Percentiles rank a stretch among this genome's conserved stretches.
These are phyloP conservation scores for Metschnikowia borealis DNA, from an alignment of 805 yeast genomes.

Conservation along the genomic window DNA sequence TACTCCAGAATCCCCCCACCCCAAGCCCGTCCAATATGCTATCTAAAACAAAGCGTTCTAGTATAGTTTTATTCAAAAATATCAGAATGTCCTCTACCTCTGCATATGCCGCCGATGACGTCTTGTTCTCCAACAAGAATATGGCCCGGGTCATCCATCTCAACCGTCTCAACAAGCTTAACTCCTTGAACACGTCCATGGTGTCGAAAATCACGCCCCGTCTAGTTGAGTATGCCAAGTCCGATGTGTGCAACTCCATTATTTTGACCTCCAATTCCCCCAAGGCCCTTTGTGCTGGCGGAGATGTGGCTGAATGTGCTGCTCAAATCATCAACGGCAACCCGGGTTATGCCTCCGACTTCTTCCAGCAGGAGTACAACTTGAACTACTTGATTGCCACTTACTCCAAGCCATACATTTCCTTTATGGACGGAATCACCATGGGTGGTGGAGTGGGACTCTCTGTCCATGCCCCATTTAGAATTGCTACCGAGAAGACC, in stretches of 20 bases:
- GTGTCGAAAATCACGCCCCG: conserved; percentile 67
- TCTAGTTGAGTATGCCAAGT: conserved; percentile 69
- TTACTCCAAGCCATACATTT: conserved; percentile 82
- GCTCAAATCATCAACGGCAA: conserved; percentile 48
- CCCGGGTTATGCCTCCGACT: conserved; percentile 49
- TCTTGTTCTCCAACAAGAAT: conserved; percentile 57
- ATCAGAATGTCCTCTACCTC: conserved; percentile 21
- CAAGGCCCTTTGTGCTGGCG: conserved; percentile 90
- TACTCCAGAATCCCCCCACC: conserved; percentile 10
- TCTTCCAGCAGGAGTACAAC: conserved; percentile 78
- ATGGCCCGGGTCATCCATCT: conserved; percentile 70
- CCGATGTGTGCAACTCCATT: conserved; percentile 58
- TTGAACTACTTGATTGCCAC: conserved; percentile 76
- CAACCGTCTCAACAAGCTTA: conserved; percentile 78
- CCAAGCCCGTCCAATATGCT: conserved; percentile 11
- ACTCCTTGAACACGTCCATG: conserved; percentile 80
- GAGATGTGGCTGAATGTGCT: conserved; percentile 86
- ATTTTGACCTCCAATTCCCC: conserved; percentile 64
- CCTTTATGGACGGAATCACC: conserved; percentile 85
- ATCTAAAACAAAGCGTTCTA: conserved; percentile 9
- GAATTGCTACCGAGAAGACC: conserved; percentile 89
- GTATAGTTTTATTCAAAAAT: conserved; percentile 6
- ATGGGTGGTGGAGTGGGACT: conserved; percentile 99
- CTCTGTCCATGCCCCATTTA: conserved; percentile 84
- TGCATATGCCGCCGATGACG: conserved; percentile 44